phyloP scores from a whole-genome alignment of 345 rosid species.

The Syzygium aqueum region DNA sequence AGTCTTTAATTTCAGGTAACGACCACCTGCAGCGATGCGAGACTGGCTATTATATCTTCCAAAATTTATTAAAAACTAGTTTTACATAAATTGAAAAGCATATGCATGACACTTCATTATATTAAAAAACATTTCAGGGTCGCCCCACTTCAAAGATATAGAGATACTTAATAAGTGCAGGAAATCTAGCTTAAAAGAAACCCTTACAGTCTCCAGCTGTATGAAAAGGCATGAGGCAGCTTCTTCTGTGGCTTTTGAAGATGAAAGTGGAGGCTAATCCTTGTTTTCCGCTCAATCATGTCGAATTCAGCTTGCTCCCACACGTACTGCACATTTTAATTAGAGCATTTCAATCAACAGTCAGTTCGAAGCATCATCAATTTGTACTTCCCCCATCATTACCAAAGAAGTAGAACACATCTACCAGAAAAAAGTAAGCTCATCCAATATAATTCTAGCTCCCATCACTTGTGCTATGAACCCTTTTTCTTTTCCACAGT shows the following conservation, averaged over 20 bases:
- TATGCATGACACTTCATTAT: background rate
- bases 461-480: background rate
- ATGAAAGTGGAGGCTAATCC: conserved; percentile 84
- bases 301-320: conserved; percentile 94
- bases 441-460: background rate
- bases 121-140: background rate
- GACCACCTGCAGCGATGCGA: conserved; percentile 55
- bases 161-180: background rate
- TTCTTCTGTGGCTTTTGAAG: conserved; percentile 71
- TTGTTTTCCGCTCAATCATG: conserved; percentile 62
- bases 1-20: conserved; percentile 77
- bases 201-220: conserved; percentile 88
- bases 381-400: background rate
- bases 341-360: background rate
- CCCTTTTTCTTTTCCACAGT: background rate
- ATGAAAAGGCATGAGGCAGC: conserved; percentile 74
- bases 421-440: background rate
- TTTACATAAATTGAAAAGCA: background rate
- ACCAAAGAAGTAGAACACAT: background rate
- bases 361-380: background rate
- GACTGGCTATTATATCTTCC: background rate
- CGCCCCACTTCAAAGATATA: background rate
- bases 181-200: background rate
- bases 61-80: background rate
- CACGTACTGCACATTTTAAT: conserved; percentile 38